Evolutionary conservation across 441 rosid genomes (phyloP).

Genomic region (Erodium moschatum): DNA sequence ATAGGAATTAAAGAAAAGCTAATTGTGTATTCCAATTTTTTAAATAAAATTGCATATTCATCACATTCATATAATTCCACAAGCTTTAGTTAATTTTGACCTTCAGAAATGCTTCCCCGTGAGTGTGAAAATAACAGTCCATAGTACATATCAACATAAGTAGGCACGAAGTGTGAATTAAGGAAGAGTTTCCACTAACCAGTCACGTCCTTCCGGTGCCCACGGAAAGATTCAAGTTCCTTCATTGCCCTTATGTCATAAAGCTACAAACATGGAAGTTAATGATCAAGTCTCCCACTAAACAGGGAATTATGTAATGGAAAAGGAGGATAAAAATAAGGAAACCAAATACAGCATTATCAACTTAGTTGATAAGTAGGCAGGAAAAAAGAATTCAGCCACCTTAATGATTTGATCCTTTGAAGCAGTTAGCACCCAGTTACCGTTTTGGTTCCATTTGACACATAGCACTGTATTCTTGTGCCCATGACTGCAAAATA

Average conservation of each 20-base stretch:
- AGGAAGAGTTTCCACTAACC: slow-evolving; percentile 41
- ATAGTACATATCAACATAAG: background rate
- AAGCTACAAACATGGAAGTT: slow-evolving; percentile 42
- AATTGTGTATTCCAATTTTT: background rate
- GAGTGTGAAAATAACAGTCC: background rate
- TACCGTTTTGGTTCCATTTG: slow-evolving; percentile 97
- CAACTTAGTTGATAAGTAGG: slow-evolving; percentile 8
- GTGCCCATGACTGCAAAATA: slow-evolving; percentile 82
- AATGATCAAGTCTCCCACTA: slow-evolving; percentile 5
- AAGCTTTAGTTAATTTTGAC: background rate
- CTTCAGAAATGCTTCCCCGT: background rate
- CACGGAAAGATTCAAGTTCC: slow-evolving; percentile 95
- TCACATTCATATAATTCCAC: background rate
- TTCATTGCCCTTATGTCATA: slow-evolving; percentile 96
- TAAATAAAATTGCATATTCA: background rate
- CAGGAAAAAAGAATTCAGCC: slow-evolving; percentile 12
- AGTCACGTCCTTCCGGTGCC: slow-evolving; percentile 85
- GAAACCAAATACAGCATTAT: slow-evolving; percentile 5
- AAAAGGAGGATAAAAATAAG: background rate
- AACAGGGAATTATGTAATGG: slow-evolving; percentile 15
- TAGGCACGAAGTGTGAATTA: background rate
- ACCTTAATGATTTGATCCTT: slow-evolving; percentile 98
- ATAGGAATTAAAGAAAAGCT: background rate
- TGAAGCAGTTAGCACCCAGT: slow-evolving; percentile 84
- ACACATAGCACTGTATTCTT: slow-evolving; percentile 91